Percentiles rank a stretch among this genome's conserved stretches.
Conservation (phyloP, 2,329 filamentous ascomycete genomes). For the Aspergillus thermomutatus region DNA sequence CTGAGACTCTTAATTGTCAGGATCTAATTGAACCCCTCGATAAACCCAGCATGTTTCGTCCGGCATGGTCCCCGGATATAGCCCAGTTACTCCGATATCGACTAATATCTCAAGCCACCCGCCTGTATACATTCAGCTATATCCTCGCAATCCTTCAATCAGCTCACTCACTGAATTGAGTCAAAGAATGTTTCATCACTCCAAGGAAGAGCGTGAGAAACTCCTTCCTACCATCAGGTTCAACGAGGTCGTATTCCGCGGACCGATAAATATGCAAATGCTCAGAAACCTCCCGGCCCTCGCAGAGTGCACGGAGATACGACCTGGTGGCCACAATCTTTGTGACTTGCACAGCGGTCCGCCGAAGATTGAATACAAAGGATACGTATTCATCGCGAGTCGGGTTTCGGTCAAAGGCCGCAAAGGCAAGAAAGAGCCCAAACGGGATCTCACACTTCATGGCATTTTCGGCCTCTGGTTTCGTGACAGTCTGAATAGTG, state of each 20-base stretch:
- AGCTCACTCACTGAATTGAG: neutral
- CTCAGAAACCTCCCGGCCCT: neutral
- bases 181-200: neutral
- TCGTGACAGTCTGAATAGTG: neutral
- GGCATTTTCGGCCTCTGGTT: neutral
- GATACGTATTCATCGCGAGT: neutral
- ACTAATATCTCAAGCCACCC: no score
- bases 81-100: no score
- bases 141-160: no score
- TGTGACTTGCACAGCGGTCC: neutral
- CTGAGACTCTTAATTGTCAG: no score
- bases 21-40: no score
- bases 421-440: neutral
- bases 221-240: neutral
- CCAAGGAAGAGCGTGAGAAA: neutral
- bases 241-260: neutral
- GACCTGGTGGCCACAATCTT: neutral
- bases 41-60: no score
- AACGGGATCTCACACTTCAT: neutral
- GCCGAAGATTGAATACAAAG: neutral
- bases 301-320: neutral
- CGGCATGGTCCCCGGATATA: no score
- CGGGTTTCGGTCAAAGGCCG: neutral
- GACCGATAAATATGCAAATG: neutral
- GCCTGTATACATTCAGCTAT: no score